These are phyloP conservation scores for Tanacetum coccineum DNA, from an alignment of 129 eudicot species.

Conservation along the genomic window DNA sequence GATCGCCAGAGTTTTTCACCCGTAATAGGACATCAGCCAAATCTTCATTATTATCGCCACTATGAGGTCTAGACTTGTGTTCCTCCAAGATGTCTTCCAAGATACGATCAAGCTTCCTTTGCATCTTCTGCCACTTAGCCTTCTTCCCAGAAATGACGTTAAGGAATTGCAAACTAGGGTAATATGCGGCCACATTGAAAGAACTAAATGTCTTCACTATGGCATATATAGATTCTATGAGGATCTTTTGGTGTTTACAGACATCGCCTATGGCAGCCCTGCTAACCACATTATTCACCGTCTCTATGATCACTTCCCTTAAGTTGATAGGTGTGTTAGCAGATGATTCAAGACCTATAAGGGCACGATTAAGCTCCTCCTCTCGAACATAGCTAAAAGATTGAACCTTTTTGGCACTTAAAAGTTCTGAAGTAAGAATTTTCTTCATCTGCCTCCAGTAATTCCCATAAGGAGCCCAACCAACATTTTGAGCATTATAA, in stretches of 20 bases:
- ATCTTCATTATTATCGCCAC: slow-evolving; percentile 26
- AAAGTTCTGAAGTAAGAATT: slow-evolving; percentile 26
- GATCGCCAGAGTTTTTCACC: slow-evolving; percentile 29
- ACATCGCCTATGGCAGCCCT: slow-evolving; percentile 36
- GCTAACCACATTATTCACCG: slow-evolving; percentile 25
- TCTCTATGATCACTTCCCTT: slow-evolving; percentile 17
- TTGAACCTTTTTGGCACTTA: slow-evolving; percentile 24
- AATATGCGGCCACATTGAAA: slow-evolving; percentile 30
- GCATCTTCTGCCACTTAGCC: slow-evolving; percentile 30
- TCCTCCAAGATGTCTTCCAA: slow-evolving; percentile 31
- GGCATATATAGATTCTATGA: slow-evolving; percentile 18
- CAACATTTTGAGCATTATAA: slow-evolving; percentile 21
- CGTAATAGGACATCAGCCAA: slow-evolving; percentile 43
- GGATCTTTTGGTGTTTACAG: slow-evolving; percentile 18
- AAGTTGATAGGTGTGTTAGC: slow-evolving; percentile 16
- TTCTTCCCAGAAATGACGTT: slow-evolving; percentile 23
- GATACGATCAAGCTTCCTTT: slow-evolving; percentile 30
- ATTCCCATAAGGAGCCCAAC: slow-evolving; percentile 28
- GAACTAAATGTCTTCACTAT: slow-evolving; percentile 21
- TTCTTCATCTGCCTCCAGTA: slow-evolving; percentile 36
- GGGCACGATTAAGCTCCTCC: slow-evolving; percentile 22
- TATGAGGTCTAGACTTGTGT: slow-evolving; percentile 21
- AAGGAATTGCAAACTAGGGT: slow-evolving; percentile 32
- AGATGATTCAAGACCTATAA: neutral
- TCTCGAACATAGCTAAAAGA: slow-evolving; percentile 21